Conservation (phyloP, 495 filamentous ascomycete genomes). For the Aspergillus avenaceus region DNA sequence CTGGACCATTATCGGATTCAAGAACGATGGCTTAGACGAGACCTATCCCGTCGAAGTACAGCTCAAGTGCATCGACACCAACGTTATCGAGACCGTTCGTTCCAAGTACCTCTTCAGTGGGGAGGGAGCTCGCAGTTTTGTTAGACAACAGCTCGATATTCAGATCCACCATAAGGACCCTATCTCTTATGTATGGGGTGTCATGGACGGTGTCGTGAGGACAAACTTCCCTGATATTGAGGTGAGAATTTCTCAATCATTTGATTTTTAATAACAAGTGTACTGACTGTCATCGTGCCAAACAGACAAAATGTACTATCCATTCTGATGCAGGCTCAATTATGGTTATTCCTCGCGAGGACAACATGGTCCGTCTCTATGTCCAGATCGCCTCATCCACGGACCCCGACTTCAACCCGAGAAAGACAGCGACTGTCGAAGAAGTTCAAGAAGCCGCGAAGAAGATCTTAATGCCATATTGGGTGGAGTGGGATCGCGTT, state of each 20-base stretch:
- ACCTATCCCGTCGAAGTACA: constrained; percentile 62
- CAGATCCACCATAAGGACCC: constrained; percentile 60
- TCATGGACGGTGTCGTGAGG: constrained; percentile 76
- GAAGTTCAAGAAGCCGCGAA: constrained; percentile 59
- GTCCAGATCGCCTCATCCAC: constrained; percentile 67
- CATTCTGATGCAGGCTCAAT: constrained; percentile 63
- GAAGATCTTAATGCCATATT: constrained; percentile 59
- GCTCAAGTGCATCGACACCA: constrained; percentile 71
- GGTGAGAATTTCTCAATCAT: constrained; percentile 20
- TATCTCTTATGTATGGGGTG: constrained; percentile 70
- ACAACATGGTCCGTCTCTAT: constrained; percentile 75
- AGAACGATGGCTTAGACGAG: constrained; percentile 52
- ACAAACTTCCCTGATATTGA: constrained; percentile 86
- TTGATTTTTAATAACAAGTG: background rate
- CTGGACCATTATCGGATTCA: constrained; percentile 59
- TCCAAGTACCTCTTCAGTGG: constrained; percentile 64
- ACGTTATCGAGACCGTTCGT: constrained; percentile 58
- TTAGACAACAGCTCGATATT: constrained; percentile 56
- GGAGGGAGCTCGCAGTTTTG: constrained; percentile 61
- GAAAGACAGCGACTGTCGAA: constrained; percentile 49
- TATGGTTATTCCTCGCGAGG: constrained; percentile 74
- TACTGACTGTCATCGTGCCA: constrained; percentile 9
- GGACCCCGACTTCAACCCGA: constrained; percentile 53
- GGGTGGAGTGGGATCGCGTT: constrained; percentile 50
- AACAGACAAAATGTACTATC: constrained; percentile 88